Conservation (phyloP, 2,329 filamentous ascomycete species). For the Aspergillus sp. region DNA sequence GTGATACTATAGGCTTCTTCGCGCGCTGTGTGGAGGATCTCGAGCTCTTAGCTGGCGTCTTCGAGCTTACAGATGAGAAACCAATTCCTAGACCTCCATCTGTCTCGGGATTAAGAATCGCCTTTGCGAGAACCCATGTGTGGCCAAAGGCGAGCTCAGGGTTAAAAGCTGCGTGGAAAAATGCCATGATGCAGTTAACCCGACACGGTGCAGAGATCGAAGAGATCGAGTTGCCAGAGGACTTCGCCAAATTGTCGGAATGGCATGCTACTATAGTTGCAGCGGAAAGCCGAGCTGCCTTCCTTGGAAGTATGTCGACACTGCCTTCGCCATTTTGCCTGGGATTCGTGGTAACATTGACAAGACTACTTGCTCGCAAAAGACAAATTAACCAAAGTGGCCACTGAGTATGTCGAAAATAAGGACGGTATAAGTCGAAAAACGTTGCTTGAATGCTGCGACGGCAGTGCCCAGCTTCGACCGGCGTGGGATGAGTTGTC, state of each 20-base stretch:
- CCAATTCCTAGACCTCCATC: conserved; percentile 15
- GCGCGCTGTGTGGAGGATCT: conserved; percentile 51
- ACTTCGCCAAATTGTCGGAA: neutral
- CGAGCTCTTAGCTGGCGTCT: conserved; percentile 45
- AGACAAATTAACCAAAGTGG: neutral
- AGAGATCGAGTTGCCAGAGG: neutral
- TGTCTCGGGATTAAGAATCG: conserved; percentile 45
- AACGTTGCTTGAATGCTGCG: neutral
- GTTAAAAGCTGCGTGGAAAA: neutral
- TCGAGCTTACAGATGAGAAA: conserved; percentile 46
- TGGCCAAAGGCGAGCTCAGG: conserved; percentile 39
- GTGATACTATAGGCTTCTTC: conserved; percentile 56
- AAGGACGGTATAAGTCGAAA: neutral
- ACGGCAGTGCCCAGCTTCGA: neutral
- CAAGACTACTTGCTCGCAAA: neutral
- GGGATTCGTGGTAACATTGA: no score
- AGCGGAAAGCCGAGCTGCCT: neutral
- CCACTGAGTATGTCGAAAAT: neutral
- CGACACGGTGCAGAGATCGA: neutral
- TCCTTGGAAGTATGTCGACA: neutral
- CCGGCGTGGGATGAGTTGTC: neutral
- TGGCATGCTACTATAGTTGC: neutral
- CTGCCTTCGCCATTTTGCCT: no score
- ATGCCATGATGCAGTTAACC: neutral
- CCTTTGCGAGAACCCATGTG: conserved; percentile 44